These are phyloP conservation scores for Eremochloa ophiuroides DNA, from an alignment of 176 grass and related monocot genomes.

Conservation along the genomic window DNA sequence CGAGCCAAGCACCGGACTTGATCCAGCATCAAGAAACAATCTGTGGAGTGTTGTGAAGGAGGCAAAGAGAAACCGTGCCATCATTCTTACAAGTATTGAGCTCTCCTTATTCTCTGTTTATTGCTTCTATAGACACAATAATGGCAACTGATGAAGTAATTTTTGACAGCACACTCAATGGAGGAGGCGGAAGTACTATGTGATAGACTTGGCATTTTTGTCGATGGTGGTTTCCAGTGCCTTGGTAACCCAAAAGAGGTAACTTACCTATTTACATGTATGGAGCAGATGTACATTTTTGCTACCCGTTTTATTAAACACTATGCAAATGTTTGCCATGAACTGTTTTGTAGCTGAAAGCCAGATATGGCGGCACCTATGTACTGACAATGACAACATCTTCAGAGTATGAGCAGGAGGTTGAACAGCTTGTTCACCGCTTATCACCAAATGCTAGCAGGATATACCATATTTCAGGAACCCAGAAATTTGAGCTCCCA, in stretches of 20 bases:
- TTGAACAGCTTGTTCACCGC: slow-evolving; percentile 36
- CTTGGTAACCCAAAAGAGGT: slow-evolving; percentile 74
- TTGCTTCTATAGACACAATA: not conserved
- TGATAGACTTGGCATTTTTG: slow-evolving; percentile 64
- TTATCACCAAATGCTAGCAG: slow-evolving; percentile 41
- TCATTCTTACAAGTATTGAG: slow-evolving; percentile 82
- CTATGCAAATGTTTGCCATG: not conserved
- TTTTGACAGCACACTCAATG: slow-evolving; percentile 71
- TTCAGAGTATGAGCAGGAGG: slow-evolving; percentile 37
- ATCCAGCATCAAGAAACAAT: slow-evolving; percentile 82
- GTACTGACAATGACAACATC: slow-evolving; percentile 59
- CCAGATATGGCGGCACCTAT: slow-evolving; percentile 48
- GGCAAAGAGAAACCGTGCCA: slow-evolving; percentile 73
- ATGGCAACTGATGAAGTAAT: not conserved
- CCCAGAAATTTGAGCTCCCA: slow-evolving; percentile 60
- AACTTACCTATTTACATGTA: not conserved
- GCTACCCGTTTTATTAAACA: not conserved
- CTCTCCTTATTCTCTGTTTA: slow-evolving; percentile 5
- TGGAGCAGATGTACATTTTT: not conserved
- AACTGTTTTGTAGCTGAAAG: slow-evolving; percentile 45
- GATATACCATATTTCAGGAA: slow-evolving; percentile 59
- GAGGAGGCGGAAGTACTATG: slow-evolving; percentile 71
- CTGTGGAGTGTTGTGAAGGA: slow-evolving; percentile 77
- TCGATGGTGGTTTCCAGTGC: slow-evolving; percentile 64
- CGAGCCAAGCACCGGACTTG: slow-evolving; percentile 84